Evolutionary conservation across 1,284 basidiomycete species (phyloP), one percentile per base, ranked within the genome.

Genomic region (Thelephora terrestris): DNA sequence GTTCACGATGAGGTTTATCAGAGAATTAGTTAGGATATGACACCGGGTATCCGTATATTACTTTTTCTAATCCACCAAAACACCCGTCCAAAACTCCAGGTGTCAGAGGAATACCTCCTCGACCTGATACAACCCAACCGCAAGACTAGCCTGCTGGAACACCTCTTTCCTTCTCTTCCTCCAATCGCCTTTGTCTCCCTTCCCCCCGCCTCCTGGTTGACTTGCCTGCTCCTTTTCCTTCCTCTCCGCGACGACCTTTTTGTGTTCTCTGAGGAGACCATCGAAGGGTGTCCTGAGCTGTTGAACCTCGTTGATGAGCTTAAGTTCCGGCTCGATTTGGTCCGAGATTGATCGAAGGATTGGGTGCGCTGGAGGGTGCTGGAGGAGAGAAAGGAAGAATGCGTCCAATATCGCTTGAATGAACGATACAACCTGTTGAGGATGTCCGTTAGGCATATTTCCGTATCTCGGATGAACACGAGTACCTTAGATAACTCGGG

Each of bases 401-500:
- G 83, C 72, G 60, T 88, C 85, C 21, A 88, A 67, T 47, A 85
- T 58, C 5, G 70, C 67, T 61, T 82, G 79, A 7, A 81, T 58
- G 65, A 87, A 83, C 1, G 61, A 54, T 20, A 82, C 62, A 40
- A 79, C 62, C 80, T 85, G 55, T 7, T 25, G 9, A 18, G 12
- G 40, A 4, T 18, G 17, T 14, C 16, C 44, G 32, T 39, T 6
- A 36, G 47, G 25, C 21, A 40, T 18, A 36, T 27, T 39, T 5
- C 12, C 42, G 21, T 1, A 20, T 21, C 5, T 23, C 21, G 10
- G 21, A 20, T 25, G 9, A 6, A 17, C 3, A 5, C 16, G 9
- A 12, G 6, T 52, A 79, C 78, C 66, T 80, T 76, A 44, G 70
- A 59, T 24, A 84, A 63, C 0, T 72, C 63, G 3, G 79, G 81